These are phyloP conservation scores for Pelargonium cotyledonis DNA, from an alignment of 441 rosid species.

Conservation along the genomic window DNA sequence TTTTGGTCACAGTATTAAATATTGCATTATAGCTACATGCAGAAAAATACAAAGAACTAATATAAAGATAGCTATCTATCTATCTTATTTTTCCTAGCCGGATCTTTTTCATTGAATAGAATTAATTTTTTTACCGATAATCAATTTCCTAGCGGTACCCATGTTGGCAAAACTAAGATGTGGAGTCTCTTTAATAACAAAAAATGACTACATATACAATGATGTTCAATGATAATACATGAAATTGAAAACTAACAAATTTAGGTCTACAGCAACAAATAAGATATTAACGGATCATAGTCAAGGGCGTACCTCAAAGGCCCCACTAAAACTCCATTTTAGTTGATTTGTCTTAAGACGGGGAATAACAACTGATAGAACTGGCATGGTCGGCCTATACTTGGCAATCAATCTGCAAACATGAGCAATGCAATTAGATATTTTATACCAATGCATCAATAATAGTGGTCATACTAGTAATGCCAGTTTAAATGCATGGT, in stretches of 20 bases:
- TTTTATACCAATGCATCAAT: neutral
- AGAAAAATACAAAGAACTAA: too few relatives aligned
- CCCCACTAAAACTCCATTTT: slow-evolving; percentile 86
- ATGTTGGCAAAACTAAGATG: neutral
- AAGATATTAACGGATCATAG: neutral
- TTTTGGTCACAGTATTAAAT: too few relatives aligned
- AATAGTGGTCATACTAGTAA: neutral
- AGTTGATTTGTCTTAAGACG: slow-evolving; percentile 79
- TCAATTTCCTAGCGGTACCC: neutral
- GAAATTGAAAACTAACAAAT: neutral
- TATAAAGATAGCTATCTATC: neutral
- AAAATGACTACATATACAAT: too few relatives aligned
- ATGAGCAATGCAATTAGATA: neutral
- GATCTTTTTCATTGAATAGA: too few relatives aligned
- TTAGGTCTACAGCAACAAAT: neutral
- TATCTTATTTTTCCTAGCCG: neutral
- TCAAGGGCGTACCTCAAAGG: slow-evolving; percentile 60
- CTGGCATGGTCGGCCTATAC: slow-evolving; percentile 94
- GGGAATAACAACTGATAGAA: slow-evolving; percentile 87
- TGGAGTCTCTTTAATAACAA: too few relatives aligned
- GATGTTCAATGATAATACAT: neutral
- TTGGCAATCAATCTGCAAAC: slow-evolving; percentile 76
- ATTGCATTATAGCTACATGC: too few relatives aligned
- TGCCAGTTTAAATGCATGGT: neutral
- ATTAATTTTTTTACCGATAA: too few relatives aligned